These are phyloP conservation scores for Pseudogymnoascus sp. DNA, from an alignment of 2,329 filamentous ascomycete genomes.

Conservation along the genomic window DNA sequence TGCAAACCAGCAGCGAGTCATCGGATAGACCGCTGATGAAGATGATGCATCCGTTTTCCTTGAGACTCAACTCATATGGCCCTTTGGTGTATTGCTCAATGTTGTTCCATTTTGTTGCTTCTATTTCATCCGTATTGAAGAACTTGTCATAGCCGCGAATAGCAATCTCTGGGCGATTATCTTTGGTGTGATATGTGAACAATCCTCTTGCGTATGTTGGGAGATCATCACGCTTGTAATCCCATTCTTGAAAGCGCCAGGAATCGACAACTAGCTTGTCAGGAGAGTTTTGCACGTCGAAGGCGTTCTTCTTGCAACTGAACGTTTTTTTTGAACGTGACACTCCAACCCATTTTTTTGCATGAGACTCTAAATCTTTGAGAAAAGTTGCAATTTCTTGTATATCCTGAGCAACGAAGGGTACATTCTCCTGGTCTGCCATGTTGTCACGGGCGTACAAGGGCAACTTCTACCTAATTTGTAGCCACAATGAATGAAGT, in stretches of 20 bases:
- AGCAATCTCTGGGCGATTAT: conserved; percentile 67
- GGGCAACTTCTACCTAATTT: neutral
- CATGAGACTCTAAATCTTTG: conserved; percentile 50
- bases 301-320: conserved; percentile 75
- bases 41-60: conserved; percentile 99
- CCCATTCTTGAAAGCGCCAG: conserved; percentile 91
- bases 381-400: conserved; percentile 48
- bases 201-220: conserved; percentile 91
- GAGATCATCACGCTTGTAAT: conserved; percentile 81
- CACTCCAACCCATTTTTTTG: conserved; percentile 50
- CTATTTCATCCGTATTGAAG: conserved; percentile 85
- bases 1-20: conserved; percentile 87
- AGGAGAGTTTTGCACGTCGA: conserved; percentile 55
- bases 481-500: neutral
- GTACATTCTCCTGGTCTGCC: conserved; percentile 45
- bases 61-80: conserved; percentile 91
- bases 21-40: conserved; percentile 91
- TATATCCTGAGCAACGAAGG: conserved; percentile 62
- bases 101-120: conserved; percentile 73
- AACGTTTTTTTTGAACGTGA: conserved; percentile 56
- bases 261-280: conserved; percentile 69
- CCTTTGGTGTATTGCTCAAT: conserved; percentile 70
- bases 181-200: conserved; percentile 70
- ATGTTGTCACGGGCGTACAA: conserved; percentile 33
- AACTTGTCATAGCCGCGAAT: conserved; percentile 97